Percentiles rank a stretch among this genome's conserved stretches.
These are phyloP conservation scores for Rhodotorula sp. DNA, from an alignment of 1,284 basidiomycete genomes.

Conservation along the genomic window DNA sequence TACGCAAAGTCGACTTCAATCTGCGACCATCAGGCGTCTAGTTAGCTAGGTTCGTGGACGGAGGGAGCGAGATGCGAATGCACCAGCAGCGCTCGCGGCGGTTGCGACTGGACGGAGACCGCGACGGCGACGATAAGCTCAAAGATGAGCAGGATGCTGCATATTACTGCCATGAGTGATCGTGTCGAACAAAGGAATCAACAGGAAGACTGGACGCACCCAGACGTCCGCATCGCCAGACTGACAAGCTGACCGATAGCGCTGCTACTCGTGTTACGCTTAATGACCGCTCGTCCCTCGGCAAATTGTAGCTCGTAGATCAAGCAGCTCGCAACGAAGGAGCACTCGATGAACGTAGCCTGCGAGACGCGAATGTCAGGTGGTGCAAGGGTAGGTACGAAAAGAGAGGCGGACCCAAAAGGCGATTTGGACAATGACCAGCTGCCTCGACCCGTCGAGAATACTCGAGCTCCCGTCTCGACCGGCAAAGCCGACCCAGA, in stretches of 20 bases:
- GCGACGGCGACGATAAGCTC: constrained; percentile 22
- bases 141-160: constrained; percentile 24
- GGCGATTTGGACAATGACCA: neutral
- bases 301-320: constrained; percentile 25
- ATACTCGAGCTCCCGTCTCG: neutral
- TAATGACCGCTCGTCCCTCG: constrained; percentile 9
- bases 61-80: neutral
- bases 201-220: neutral
- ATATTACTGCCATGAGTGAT: neutral
- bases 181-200: neutral
- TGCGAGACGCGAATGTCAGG: neutral
- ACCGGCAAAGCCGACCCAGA: constrained; percentile 14
- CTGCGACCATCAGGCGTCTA: neutral
- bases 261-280: neutral
- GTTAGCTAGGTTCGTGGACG: neutral
- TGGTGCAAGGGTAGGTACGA: neutral
- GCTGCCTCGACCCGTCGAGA: neutral
- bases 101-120: constrained; percentile 7
- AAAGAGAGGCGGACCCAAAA: constrained; percentile 10
- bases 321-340: constrained; percentile 11
- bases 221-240: constrained; percentile 19
- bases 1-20: constrained; percentile 6
- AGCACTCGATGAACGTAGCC: constrained; percentile 17
- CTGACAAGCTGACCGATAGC: constrained; percentile 9
- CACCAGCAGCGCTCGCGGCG: neutral